Conservation (phyloP, 2,329 filamentous ascomycete species). For the Diaporthe amygdali region DNA sequence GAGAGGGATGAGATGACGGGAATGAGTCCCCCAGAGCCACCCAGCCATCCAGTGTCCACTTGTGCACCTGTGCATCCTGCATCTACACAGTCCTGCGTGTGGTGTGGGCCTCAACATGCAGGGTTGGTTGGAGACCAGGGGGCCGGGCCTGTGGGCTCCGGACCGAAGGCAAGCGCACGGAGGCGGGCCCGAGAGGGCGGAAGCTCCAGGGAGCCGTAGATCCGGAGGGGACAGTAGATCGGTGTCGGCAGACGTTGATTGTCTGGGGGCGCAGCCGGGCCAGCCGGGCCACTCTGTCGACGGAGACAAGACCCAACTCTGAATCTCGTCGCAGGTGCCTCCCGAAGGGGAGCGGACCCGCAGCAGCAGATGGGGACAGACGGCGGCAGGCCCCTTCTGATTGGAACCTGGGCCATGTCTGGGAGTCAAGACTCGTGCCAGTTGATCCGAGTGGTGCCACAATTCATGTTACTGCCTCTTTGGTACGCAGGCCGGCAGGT, state of each 20-base stretch:
- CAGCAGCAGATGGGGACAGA: not conserved
- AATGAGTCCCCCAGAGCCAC: no score
- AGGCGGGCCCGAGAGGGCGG: slow-evolving; percentile 2
- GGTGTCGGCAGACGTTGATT: not conserved
- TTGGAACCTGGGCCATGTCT: not conserved
- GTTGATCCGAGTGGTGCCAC: not conserved
- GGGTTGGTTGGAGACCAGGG: not conserved
- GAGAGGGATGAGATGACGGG: not conserved
- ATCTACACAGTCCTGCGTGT: not conserved
- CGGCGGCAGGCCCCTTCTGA: not conserved
- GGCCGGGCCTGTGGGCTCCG: not conserved
- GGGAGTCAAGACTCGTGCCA: not conserved
- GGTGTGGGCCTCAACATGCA: not conserved
- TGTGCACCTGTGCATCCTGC: not conserved
- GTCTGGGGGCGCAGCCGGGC: no score
- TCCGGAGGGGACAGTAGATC: not conserved
- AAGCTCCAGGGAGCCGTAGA: not conserved
- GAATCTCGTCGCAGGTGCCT: not conserved
- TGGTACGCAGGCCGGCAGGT: no score
- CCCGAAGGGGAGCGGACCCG: not conserved
- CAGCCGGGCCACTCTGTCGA: not conserved
- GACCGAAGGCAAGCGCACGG: not conserved
- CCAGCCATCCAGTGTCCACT: not conserved
- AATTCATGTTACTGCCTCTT: no score
- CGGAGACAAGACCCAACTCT: not conserved